Base-by-base conservation (phyloP, 148 eudicot species). In the Rheum nobile region DNA sequence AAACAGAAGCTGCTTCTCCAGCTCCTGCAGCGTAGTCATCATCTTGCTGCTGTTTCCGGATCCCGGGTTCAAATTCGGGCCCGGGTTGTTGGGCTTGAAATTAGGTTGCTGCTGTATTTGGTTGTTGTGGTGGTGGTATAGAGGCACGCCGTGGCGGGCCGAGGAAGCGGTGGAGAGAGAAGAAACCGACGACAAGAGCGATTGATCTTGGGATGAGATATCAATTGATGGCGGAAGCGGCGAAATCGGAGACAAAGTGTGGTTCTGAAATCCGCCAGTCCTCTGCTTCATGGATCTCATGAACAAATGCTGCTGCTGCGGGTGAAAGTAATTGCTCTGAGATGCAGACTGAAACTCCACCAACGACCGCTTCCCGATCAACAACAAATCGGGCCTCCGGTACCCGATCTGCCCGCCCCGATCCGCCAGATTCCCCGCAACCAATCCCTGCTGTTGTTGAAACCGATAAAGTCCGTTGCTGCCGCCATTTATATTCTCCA, bases 281-380 rank as follows among this genome's bases (percentile, higher is more conserved):
- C 91, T 80, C 13, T 77, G 86, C 72, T 87, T 95, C 1, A 95
- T 91, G 79, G 85, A 82, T 84, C 86, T 86, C 73, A 86, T 37
- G 4, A 38, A 71, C 48, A 39, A 19, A n/a, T 29, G 17, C 7
- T 69, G 21, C 63, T 52, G 72, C 71, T 41, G 83, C 14, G 68
- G 77, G 19, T 77, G 77, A 13, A 74, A 81, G 46, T 76, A 74
- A 3, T 59, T 68, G 21, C 11, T 32, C 71, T 19, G 70, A 8
- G 80, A 7, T 41, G 63, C 44, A 19, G 70, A 39, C 69, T 91
- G 96, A 29, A 79, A 90, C 73, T 87, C 97, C 0, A 88, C 83
- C 1, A 90, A 81, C 3, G 93, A 88, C 6, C 99, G 83, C 74
- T 95, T 95, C 5, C 97, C 98, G 80, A 75, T 78, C 73, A 75